Base-by-base conservation (phyloP, 371 early-diverging fungal genomes). In the Mucor mucedo region DNA sequence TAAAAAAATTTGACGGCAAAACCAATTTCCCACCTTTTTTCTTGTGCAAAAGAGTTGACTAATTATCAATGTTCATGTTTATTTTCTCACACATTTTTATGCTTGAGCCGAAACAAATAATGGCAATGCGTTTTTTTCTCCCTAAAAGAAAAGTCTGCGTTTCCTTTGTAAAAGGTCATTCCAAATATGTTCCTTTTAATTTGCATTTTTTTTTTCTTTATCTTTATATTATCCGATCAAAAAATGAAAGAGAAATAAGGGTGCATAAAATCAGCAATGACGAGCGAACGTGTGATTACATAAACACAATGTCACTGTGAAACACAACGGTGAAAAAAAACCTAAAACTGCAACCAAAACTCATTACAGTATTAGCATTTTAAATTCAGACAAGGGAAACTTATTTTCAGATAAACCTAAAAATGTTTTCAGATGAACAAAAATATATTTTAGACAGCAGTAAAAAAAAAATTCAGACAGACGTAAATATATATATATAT, bases 11-110 rank as follows among this genome's bases (percentile, higher is more conserved):
- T 28, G 4, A 11, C 29, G 50, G 50, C 11, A 32, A 32, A 50
- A 50, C 8, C 11, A 50, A 48, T 48, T 48, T 11, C n/a, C 44
- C 44, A 11, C 44, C 10, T 13, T 9, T 9, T 27, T 28, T 57
- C 14, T 40, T 44, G 47, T 35, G 58, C 39, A 47, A 58, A 49
- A 49, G 21, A 28, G 38, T 58, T 58, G 32, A 58, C 58, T 58
- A 58, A 58, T 58, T 58, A 47, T 58, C 58, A 58, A 49, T 47
- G 35, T 39, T 33, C 14, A 49, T 49, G 58, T 28, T 49, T 48
- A 47, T 58, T 58, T 58, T 58, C 58, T 58, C 58, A 49, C 58
- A 58, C 58, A 39, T 48, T 48, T 28, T 27, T 27, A 21, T 21
- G 21, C 21, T 48, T 48, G 16, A 27, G 14, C 8, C 27, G 29